Evolutionary conservation across 2,329 filamentous ascomycete genomes (phyloP).

Genomic region (Rugonectria rugulosa): DNA sequence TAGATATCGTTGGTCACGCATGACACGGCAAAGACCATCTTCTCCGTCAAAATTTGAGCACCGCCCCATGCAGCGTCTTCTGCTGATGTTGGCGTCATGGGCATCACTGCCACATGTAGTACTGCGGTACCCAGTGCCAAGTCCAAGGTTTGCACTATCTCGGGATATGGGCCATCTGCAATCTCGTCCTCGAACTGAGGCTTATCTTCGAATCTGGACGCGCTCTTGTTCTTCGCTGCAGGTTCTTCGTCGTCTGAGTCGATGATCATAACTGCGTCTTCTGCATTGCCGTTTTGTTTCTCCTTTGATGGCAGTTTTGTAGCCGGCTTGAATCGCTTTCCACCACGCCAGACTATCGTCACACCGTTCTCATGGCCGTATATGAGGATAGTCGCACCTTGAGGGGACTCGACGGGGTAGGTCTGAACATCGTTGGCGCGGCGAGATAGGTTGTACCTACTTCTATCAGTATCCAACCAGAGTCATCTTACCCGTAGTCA

Average conservation of each 20-base stretch:
- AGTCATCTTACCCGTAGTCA: background rate
- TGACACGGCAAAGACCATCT: constrained; percentile 67
- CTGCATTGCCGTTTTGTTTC: constrained; percentile 60
- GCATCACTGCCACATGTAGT: constrained; percentile 63
- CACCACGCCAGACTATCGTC: constrained; percentile 69
- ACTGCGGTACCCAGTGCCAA: constrained; percentile 65
- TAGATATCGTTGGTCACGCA: constrained; percentile 65
- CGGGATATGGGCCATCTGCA: constrained; percentile 59
- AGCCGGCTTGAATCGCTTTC: constrained; percentile 62
- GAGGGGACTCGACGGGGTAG: constrained; percentile 68
- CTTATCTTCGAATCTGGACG: constrained; percentile 56
- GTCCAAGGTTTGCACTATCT: constrained; percentile 67
- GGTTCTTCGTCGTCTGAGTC: constrained; percentile 68
- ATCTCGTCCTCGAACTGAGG: constrained; percentile 65
- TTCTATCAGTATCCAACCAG: constrained; percentile 10
- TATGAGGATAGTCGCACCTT: constrained; percentile 69
- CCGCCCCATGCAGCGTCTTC: constrained; percentile 57
- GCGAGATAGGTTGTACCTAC: constrained; percentile 66
- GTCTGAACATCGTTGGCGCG: constrained; percentile 67
- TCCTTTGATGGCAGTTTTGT: constrained; percentile 47
- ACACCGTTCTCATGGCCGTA: constrained; percentile 71
- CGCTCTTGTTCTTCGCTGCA: constrained; percentile 42
- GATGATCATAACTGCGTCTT: constrained; percentile 67
- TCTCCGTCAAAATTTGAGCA: constrained; percentile 59
- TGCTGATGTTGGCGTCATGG: constrained; percentile 56